Evolutionary conservation across 352 stramenopile species (phyloP).

Genomic region (Bremia lactucae): DNA sequence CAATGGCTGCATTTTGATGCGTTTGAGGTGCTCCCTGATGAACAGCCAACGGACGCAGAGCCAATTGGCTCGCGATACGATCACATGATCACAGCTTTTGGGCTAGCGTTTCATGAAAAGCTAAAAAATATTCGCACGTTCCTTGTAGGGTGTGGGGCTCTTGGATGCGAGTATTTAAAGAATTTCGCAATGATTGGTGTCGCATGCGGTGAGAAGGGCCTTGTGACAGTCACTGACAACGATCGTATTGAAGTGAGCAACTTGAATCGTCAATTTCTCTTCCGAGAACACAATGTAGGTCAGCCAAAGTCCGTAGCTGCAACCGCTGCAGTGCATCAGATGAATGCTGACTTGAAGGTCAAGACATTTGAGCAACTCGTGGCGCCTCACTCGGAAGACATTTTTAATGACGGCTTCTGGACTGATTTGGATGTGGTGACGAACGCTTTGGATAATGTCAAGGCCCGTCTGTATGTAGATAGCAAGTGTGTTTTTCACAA

Average conservation of each 20-base stretch:
- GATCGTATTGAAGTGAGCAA: constrained; percentile 85
- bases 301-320: constrained; percentile 78
- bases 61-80: constrained; percentile 68
- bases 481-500: constrained; percentile 96
- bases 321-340: constrained; percentile 57
- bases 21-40: constrained; percentile 65
- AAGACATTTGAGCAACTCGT: constrained; percentile 78
- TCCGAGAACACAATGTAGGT: constrained; percentile 79
- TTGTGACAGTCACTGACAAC: constrained; percentile 80
- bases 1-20: constrained; percentile 81
- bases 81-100: constrained; percentile 64
- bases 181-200: constrained; percentile 82
- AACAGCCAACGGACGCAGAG: constrained; percentile 37
- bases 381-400: constrained; percentile 65
- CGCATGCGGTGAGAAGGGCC: constrained; percentile 60
- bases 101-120: constrained; percentile 55
- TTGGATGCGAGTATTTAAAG: constrained; percentile 81
- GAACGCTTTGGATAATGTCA: constrained; percentile 99
- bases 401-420: constrained; percentile 79
- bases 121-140: constrained; percentile 68
- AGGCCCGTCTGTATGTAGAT: constrained; percentile 96
- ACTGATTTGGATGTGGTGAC: constrained; percentile 89
- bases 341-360: constrained; percentile 71
- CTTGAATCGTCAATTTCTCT: constrained; percentile 80
- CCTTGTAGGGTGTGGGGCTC: constrained; percentile 68